These are phyloP conservation scores for Blastocystis sp. DNA, from an alignment of 352 stramenopile species.

Conservation along the genomic window DNA sequence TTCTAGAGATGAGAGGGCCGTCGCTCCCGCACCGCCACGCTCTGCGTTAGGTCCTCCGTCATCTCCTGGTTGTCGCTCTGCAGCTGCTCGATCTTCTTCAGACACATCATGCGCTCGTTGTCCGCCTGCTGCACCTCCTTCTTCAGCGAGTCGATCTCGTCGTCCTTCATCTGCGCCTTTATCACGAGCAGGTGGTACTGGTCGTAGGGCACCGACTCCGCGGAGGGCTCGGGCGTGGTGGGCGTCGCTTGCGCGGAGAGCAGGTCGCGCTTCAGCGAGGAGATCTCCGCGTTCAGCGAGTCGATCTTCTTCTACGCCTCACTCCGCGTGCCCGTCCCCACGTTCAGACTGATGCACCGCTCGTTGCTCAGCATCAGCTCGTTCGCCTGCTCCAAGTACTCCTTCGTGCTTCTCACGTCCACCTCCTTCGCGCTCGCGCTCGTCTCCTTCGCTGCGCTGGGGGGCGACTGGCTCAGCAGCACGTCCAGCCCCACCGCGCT, in stretches of 20 bases:
- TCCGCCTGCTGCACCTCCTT: slow-evolving; percentile 22
- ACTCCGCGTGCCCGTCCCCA: background rate
- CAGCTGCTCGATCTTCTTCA: slow-evolving; percentile 59
- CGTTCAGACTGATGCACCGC: slow-evolving; percentile 41
- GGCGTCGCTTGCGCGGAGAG: background rate
- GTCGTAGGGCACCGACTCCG: slow-evolving; percentile 5
- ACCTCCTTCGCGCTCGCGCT: background rate
- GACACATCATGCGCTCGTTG: slow-evolving; percentile 34
- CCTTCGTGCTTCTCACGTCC: background rate
- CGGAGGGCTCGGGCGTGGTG: background rate
- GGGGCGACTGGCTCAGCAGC: slow-evolving; percentile 22
- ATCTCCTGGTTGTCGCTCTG: slow-evolving; percentile 62
- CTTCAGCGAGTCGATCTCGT: slow-evolving; percentile 23
- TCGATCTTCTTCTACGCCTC: slow-evolving; percentile 56
- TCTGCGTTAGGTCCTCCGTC: background rate
- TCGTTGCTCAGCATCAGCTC: slow-evolving; percentile 41
- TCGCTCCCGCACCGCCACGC: background rate
- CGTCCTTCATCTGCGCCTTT: slow-evolving; percentile 45
- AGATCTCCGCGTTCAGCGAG: slow-evolving; percentile 9
- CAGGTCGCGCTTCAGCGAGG: slow-evolving; percentile 7
- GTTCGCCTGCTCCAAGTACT: slow-evolving; percentile 57
- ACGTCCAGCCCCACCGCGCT: slow-evolving; percentile 6
- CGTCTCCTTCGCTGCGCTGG: background rate
- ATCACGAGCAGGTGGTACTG: slow-evolving; percentile 40
- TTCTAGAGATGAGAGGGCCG: slow-evolving; percentile 6